phyloP scores from a whole-genome alignment of 1,284 basidiomycete species.

The Cryptococcus floricola region DNA sequence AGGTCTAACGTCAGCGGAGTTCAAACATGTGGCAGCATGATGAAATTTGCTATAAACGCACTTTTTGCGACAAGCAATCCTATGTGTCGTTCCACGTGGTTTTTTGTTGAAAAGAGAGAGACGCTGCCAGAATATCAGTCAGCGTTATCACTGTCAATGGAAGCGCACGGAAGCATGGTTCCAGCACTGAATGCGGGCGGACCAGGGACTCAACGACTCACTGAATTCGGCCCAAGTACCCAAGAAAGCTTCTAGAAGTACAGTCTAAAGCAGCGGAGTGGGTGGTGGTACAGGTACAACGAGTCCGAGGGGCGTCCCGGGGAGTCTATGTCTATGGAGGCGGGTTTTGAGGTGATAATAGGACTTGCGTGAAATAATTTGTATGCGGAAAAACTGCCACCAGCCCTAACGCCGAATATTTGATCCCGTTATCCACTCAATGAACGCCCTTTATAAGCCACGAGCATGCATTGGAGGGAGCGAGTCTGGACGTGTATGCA shows the following conservation, averaged over 20 bases:
- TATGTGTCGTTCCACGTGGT: background rate
- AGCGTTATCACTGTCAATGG: background rate
- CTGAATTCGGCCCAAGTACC: background rate
- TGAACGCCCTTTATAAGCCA: background rate
- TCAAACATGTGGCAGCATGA: background rate
- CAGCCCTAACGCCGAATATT: background rate
- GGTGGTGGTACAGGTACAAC: conserved; percentile 3
- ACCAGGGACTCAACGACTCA: too few relatives aligned
- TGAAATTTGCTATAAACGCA: background rate
- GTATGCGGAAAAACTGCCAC: background rate
- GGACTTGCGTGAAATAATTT: background rate
- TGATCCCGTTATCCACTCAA: background rate
- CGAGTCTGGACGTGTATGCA: background rate
- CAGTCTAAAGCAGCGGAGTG: background rate
- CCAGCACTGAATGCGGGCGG: too few relatives aligned
- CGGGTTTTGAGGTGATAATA: background rate
- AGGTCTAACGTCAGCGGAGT: background rate
- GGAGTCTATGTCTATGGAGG: background rate
- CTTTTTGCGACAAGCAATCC: background rate
- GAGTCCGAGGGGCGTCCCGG: background rate
- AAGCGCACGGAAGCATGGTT: background rate
- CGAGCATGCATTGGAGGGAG: background rate
- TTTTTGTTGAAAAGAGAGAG: background rate
- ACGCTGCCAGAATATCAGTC: background rate
- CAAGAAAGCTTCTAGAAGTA: background rate